Base-by-base conservation (phyloP, 2,329 filamentous ascomycete species). In the Apiospora aurea region DNA sequence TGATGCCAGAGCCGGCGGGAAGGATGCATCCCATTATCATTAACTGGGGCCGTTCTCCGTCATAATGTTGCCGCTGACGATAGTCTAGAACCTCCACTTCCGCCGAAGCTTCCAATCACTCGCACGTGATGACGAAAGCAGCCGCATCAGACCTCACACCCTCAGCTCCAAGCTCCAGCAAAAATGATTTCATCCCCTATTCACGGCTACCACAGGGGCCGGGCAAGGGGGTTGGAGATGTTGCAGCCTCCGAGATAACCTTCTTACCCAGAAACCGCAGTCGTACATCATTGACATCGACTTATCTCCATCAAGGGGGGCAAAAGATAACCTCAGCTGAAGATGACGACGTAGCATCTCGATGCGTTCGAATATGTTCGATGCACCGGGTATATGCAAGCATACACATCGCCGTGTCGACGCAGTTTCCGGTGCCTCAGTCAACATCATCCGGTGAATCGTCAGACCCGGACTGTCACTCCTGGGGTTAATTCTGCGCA, bases 41-140 rank as follows among this genome's bases (percentile, higher is more conserved):
- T 41, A 41, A 64, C 34, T 41, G 57, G 57, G 57, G 34, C 57
- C 29, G 18, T 41, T 64, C 57, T 64, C 64, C 24, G 43, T 66
- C 16, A n/a, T 47, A 5, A 5, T 57, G 16, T 24, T 6, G 11
- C 67, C 67, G 67, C 67, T 69, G 67, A 69, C 67, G 67, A 69
- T 69, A 49, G 44, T 47, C 26, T 34, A 38, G 67, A 69, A 47
- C 43, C 43, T 68, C 46, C 46, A 49, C 67, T 34, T 68, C 8
- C 57, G 18, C 57, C 41, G 21, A 68, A 68, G 44, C 66, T 47
- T 29, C 66, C 66, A 68, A 68, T 47, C 66, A 47, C 66, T 47
- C 47, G 49, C 68, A 69, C 68, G 68, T 69, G 68, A 69, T 69
- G 68, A 69, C 68, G 68, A 69, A 69, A 69, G 68, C 68, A 57